Percentiles rank a stretch among this genome's conserved stretches.
phyloP scores from a whole-genome alignment of 805 yeast species.

The Candida ovalis region DNA sequence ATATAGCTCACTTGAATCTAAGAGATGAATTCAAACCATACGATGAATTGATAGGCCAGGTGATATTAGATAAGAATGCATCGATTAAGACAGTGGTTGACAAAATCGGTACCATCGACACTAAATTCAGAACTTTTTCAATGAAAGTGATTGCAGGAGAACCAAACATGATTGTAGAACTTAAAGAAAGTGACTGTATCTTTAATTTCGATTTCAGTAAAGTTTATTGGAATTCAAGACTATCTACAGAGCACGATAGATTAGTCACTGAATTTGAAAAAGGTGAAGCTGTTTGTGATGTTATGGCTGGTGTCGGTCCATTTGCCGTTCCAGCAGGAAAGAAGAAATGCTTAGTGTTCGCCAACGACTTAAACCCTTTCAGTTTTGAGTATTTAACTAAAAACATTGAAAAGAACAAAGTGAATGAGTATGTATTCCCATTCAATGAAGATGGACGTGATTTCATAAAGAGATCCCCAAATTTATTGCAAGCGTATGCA shows the following conservation, averaged over 20 bases:
- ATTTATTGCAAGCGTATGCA: conserved; percentile 48
- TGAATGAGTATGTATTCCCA: conserved; percentile 52
- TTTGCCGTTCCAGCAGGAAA: conserved; percentile 95
- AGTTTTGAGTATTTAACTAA: conserved; percentile 65
- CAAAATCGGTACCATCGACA: conserved; percentile 81
- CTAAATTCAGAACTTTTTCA: conserved; percentile 84
- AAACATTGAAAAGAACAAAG: conserved; percentile 66
- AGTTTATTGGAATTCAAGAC: conserved; percentile 96
- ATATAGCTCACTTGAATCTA: conserved; percentile 88
- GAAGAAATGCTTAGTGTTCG: conserved; percentile 72
- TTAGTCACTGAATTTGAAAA: conserved; percentile 55
- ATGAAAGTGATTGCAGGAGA: conserved; percentile 94
- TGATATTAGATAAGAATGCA: conserved; percentile 82
- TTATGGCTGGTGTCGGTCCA: conserved; percentile 98
- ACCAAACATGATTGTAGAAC: conserved; percentile 71
- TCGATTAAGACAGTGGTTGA: conserved; percentile 86
- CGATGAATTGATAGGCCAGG: conserved; percentile 79
- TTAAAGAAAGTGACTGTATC: conserved; percentile 79
- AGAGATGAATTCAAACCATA: conserved; percentile 82
- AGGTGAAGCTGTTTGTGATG: conserved; percentile 85
- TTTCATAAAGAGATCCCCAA: conserved; percentile 62
- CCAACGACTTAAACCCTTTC: conserved; percentile 91
- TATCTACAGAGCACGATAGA: conserved; percentile 90
- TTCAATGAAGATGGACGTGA: conserved; percentile 79
- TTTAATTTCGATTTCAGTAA: conserved; percentile 87